Conservation (phyloP, 169 alveolate species). For the Eimeria mitis region DNA sequence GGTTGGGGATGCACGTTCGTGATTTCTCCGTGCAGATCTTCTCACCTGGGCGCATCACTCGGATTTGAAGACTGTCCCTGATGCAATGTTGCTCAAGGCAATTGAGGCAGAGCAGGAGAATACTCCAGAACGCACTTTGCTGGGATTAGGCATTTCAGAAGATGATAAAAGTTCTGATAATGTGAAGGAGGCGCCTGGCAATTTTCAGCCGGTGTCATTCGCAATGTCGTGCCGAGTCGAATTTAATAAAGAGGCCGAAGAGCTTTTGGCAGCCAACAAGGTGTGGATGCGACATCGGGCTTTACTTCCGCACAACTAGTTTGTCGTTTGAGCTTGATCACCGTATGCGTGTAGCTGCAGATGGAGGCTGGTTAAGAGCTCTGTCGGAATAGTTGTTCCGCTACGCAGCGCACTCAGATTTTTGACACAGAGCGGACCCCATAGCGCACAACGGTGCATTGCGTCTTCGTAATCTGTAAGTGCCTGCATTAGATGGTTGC, state of each 20-base stretch:
- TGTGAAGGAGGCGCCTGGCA: neutral
- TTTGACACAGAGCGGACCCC: neutral
- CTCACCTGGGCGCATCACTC: constrained; percentile 85
- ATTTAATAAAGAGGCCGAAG: constrained; percentile 32
- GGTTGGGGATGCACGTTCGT: neutral
- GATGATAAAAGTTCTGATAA: neutral
- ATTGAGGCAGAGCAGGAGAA: constrained; percentile 47
- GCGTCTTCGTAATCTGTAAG: neutral
- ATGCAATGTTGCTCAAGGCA: constrained; percentile 73
- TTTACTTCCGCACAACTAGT: neutral
- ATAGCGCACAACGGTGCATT: neutral
- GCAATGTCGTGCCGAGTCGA: constrained; percentile 82
- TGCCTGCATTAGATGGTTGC: neutral
- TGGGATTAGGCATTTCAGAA: neutral
- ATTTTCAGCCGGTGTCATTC: constrained; percentile 81
- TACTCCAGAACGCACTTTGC: neutral
- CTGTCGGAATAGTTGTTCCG: neutral
- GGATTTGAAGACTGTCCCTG: constrained; percentile 77
- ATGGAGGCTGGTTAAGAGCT: neutral
- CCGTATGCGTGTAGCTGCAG: neutral
- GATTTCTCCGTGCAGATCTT: constrained; percentile 51
- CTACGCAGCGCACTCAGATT: neutral
- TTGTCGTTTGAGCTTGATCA: neutral
- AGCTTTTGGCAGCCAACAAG: neutral
- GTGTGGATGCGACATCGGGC: neutral